Evolutionary conservation across 2,329 filamentous ascomycete species (phyloP).

Genomic region (Cercospora berteroae): DNA sequence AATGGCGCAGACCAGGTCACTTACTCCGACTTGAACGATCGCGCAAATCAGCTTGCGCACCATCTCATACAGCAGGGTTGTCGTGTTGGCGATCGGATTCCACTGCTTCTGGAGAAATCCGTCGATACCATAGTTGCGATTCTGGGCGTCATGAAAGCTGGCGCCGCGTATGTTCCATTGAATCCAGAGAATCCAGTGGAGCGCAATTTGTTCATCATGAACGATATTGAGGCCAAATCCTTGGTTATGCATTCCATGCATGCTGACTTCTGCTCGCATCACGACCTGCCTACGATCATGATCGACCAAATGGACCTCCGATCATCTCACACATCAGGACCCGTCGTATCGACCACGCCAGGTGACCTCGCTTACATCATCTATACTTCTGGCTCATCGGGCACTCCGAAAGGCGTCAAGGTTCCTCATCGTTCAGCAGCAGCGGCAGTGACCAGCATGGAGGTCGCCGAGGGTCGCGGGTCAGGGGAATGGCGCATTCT

Average conservation of each 20-base stretch:
- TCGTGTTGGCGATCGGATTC: neutral
- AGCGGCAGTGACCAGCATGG: neutral
- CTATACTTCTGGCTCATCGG: neutral
- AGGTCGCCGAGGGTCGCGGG: neutral
- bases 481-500: neutral
- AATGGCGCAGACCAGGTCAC: neutral
- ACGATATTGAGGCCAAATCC: constrained; percentile 2
- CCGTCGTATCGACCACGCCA: neutral
- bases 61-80: neutral
- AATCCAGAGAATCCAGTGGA: constrained; percentile 9
- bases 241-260: neutral
- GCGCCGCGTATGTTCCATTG: constrained; percentile 6
- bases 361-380: neutral
- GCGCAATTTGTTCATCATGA: constrained; percentile 8
- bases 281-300: neutral
- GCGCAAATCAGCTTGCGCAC: neutral
- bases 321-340: neutral
- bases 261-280: neutral
- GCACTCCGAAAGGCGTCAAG: neutral
- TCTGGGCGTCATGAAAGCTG: neutral
- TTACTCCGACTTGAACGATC: neutral
- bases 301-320: neutral
- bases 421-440: neutral
- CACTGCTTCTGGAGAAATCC: neutral
- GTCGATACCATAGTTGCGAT: neutral